Conservation (phyloP, 768 basidiomycete genomes). For the Russula compacta region DNA sequence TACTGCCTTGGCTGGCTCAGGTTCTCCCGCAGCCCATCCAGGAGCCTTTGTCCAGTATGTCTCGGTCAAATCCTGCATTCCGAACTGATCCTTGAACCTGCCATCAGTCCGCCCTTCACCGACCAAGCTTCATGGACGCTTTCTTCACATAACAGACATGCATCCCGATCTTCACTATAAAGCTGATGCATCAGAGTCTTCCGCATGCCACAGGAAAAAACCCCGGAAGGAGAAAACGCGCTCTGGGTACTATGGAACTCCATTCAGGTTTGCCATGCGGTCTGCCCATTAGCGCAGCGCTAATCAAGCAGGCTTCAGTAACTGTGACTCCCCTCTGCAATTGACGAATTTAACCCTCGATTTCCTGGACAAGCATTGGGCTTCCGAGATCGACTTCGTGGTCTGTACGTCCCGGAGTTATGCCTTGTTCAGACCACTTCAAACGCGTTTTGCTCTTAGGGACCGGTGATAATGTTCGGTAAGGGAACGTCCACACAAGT, state of each 20-base stretch:
- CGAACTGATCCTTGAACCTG: neutral
- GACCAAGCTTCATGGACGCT: slow-evolving; percentile 56
- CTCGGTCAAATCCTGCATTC: neutral
- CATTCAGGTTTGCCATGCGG: slow-evolving; percentile 45
- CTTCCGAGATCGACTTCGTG: slow-evolving; percentile 81
- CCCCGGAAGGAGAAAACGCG: slow-evolving; percentile 43
- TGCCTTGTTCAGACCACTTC: neutral
- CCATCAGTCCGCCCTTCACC: neutral
- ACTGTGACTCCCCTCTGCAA: slow-evolving; percentile 73
- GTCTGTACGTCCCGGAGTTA: slow-evolving; percentile 45
- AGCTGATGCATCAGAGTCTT: slow-evolving; percentile 41
- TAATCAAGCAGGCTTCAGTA: slow-evolving; percentile 30
- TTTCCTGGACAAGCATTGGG: slow-evolving; percentile 71
- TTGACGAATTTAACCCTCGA: slow-evolving; percentile 81
- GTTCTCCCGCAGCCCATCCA: slow-evolving; percentile 7
- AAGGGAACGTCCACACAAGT: slow-evolving; percentile 7
- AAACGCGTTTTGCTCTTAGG: slow-evolving; percentile 31
- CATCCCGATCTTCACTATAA: slow-evolving; percentile 71
- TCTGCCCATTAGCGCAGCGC: neutral
- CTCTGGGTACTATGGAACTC: slow-evolving; percentile 58
- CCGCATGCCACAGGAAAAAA: slow-evolving; percentile 57
- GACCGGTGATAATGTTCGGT: slow-evolving; percentile 75
- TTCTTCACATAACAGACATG: slow-evolving; percentile 77
- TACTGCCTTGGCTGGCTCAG: neutral
- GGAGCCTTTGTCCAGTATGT: slow-evolving; percentile 10